These are phyloP conservation scores for Ceratocystis destructans DNA, from an alignment of 2,329 filamentous ascomycete genomes.

Conservation along the genomic window DNA sequence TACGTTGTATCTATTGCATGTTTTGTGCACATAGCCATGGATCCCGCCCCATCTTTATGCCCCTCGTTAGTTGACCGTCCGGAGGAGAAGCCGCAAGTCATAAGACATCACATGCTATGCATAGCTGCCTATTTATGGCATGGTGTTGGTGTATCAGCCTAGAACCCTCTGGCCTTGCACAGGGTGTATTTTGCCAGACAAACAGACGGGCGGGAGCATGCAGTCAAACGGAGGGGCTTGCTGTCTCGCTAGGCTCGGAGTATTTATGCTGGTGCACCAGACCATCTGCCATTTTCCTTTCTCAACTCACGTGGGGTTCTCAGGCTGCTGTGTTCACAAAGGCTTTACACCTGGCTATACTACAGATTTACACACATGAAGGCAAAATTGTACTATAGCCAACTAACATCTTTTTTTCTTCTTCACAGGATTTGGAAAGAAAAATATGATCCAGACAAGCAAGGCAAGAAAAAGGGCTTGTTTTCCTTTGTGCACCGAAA, in stretches of 20 bases:
- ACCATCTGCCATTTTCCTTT: background rate
- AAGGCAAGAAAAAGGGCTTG: conserved; percentile 30
- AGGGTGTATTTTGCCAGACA: background rate
- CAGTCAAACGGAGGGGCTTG: background rate
- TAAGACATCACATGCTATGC: background rate
- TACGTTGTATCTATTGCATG: background rate
- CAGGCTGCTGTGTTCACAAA: background rate
- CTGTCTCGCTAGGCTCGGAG: background rate
- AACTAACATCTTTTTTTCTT: background rate
- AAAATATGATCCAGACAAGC: conserved; percentile 55
- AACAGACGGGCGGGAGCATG: background rate
- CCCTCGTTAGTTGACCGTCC: background rate
- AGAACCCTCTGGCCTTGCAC: background rate
- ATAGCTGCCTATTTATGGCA: conserved; percentile 14
- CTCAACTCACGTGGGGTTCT: too few relatives aligned
- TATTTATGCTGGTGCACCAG: background rate
- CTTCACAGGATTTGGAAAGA: conserved; percentile 89
- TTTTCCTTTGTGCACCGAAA: conserved; percentile 5
- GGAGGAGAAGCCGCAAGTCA: background rate
- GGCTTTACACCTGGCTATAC: background rate
- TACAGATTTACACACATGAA: background rate
- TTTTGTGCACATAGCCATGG: background rate
- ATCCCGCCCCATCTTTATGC: background rate
- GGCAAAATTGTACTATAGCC: background rate
- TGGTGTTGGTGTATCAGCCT: background rate